Base-by-base conservation (phyloP, 73 alveolate species). In the Paramecium bursaria region DNA sequence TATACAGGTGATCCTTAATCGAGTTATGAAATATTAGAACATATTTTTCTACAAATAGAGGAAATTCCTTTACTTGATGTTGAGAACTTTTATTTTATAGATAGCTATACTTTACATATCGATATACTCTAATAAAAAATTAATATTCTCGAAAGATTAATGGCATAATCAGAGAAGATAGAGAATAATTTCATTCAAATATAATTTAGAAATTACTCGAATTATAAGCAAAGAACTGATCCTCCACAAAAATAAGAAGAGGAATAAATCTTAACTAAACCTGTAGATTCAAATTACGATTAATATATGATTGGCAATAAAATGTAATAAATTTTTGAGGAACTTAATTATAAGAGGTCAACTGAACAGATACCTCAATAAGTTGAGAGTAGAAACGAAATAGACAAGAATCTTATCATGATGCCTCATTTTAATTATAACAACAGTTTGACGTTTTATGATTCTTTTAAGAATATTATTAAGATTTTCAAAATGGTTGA, bases 281-380 rank as follows among this genome's bases (percentile, higher is more conserved):
- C n/a, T n/a, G n/a, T 57, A n/a, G 33, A 57, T 57, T 48, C 27
- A 57, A 14, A 57, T n/a, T 57, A 57, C 33, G 76, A 57, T 27
- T 57, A 57, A 19, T 57, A 57, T 3, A 27, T 17, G 17, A 50
- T 57, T 7, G 33, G 76, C 76, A 57, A 57, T 57, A 57, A 57
- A 27, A 57, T 57, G 76, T 57, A 48, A 2, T 30, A 57, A 27
- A 57, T 57, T 2, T 57, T 57, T 27, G 27, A 57, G 33, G 76
- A 57, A 14, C 51, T 57, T 4, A 57, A 57, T 57, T 1, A 30
- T n/a, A n/a, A n/a, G n/a, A n/a, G n/a, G n/a, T n/a, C n/a, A n/a
- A n/a, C n/a, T n/a, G n/a, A n/a, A n/a, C n/a, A n/a, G n/a, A n/a
- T n/a, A n/a, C n/a, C n/a, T n/a, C n/a, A n/a, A n/a, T n/a, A n/a